Conservation (phyloP, 805 yeast species). For the Monosporozyma aerobia region DNA sequence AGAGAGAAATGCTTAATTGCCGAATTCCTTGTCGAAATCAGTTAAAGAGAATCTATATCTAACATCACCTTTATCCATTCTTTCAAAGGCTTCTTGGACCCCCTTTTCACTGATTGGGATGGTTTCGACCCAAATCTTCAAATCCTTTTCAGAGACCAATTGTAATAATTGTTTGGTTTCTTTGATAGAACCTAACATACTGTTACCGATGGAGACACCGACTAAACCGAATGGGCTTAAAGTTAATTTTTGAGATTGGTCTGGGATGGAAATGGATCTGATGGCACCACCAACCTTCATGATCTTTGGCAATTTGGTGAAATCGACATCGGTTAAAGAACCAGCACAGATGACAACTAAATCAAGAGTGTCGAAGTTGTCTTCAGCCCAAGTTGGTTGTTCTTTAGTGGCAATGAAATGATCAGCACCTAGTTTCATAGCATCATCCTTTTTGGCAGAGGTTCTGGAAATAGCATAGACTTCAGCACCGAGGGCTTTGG, state of each 20-base stretch:
- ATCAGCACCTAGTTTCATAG: constrained; percentile 45
- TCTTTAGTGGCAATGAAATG: constrained; percentile 47
- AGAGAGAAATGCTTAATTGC: background rate
- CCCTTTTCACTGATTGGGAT: constrained; percentile 38
- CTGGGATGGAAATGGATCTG: constrained; percentile 20
- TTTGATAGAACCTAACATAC: constrained; percentile 36
- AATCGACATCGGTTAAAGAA: constrained; percentile 33
- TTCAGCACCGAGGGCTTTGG: constrained; percentile 52
- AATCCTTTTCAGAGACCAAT: constrained; percentile 38
- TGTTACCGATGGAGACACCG: constrained; percentile 26
- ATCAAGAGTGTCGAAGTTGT: constrained; percentile 34
- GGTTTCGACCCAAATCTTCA: constrained; percentile 46
- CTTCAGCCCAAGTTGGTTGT: constrained; percentile 34
- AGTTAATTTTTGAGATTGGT: constrained; percentile 9
- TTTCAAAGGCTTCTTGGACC: constrained; percentile 38
- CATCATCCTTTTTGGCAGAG: constrained; percentile 40
- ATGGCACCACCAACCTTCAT: constrained; percentile 32
- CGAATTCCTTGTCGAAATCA: constrained; percentile 35
- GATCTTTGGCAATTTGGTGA: constrained; percentile 27
- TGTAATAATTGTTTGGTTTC: constrained; percentile 42
- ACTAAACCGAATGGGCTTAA: constrained; percentile 13
- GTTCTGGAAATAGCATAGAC: constrained; percentile 50
- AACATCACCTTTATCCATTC: constrained; percentile 42
- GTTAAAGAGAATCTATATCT: constrained; percentile 47
- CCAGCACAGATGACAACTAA: constrained; percentile 42